Evolutionary conservation across 257 asterid genomes (phyloP).

Genomic region (Knoxia roxburghii): DNA sequence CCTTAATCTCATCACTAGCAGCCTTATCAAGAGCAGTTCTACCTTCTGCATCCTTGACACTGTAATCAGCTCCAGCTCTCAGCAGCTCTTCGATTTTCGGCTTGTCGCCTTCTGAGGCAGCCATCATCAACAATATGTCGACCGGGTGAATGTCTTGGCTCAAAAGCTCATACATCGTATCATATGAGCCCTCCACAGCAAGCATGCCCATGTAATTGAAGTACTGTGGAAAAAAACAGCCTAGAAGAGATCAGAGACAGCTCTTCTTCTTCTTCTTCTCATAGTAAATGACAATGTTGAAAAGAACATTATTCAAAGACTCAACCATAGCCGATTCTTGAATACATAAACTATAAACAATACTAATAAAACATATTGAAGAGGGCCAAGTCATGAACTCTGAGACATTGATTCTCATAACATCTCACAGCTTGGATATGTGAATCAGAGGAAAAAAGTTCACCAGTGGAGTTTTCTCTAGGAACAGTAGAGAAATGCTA

Average conservation of each 20-base stretch:
- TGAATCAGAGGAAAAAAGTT: no score
- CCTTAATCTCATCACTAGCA: constrained; percentile 54
- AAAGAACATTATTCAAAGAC: not conserved
- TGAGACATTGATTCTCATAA: no score
- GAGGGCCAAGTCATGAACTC: no score
- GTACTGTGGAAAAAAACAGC: constrained; percentile 37
- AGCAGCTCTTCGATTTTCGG: constrained; percentile 86
- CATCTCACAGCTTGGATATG: no score
- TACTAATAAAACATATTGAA: not conserved
- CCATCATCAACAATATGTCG: constrained; percentile 75
- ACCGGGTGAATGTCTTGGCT: constrained; percentile 86
- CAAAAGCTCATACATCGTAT: constrained; percentile 85
- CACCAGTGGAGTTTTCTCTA: no score
- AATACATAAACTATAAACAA: not conserved
- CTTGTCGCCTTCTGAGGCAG: constrained; percentile 74
- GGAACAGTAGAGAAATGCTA: no score
- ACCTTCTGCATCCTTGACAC: constrained; percentile 76
- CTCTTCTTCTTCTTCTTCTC: no score
- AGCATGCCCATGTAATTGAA: constrained; percentile 99
- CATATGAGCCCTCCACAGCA: constrained; percentile 94
- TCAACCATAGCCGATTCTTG: not conserved
- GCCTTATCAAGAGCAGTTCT: constrained; percentile 81
- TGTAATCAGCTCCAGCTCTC: constrained; percentile 81
- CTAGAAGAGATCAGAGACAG: not conserved
- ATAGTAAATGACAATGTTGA: not conserved